These are phyloP conservation scores for Phlegmacium glaucopus DNA, from an alignment of 768 basidiomycete genomes.

Conservation along the genomic window DNA sequence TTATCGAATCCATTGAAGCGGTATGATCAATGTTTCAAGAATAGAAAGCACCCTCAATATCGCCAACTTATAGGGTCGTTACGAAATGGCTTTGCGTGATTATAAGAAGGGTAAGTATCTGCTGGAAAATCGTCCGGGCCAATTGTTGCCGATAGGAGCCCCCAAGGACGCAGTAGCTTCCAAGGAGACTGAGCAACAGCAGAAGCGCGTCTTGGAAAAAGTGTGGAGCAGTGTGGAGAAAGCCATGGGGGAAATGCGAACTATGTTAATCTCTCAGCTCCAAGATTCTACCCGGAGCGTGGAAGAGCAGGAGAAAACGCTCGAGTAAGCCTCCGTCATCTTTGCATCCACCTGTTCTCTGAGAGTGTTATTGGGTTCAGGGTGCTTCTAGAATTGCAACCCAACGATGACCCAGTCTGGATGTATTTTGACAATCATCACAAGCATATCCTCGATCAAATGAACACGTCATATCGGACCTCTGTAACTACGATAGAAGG, in stretches of 20 bases:
- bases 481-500: conserved; percentile 54
- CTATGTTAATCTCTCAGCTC: conserved; percentile 69
- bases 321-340: conserved; percentile 59
- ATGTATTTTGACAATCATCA: conserved; percentile 94
- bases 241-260: conserved; percentile 90
- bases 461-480: conserved; percentile 59
- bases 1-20: conserved; percentile 86
- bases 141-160: conserved; percentile 68
- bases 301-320: conserved; percentile 95
- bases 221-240: conserved; percentile 95
- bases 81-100: conserved; percentile 89
- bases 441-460: conserved; percentile 74
- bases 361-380: conserved; percentile 35
- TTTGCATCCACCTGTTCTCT: neutral
- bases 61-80: conserved; percentile 64
- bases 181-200: conserved; percentile 63
- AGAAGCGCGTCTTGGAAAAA: conserved; percentile 91
- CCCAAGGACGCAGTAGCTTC: conserved; percentile 53
- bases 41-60: neutral
- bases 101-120: conserved; percentile 97
- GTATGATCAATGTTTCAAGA: conserved; percentile 41
- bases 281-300: conserved; percentile 76
- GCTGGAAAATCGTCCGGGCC: conserved; percentile 84
- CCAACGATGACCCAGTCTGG: conserved; percentile 91
- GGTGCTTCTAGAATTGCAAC: conserved; percentile 83